Evolutionary conservation across 2,329 filamentous ascomycete species (phyloP).

Genomic region (Pseudocercospora crystallina): DNA sequence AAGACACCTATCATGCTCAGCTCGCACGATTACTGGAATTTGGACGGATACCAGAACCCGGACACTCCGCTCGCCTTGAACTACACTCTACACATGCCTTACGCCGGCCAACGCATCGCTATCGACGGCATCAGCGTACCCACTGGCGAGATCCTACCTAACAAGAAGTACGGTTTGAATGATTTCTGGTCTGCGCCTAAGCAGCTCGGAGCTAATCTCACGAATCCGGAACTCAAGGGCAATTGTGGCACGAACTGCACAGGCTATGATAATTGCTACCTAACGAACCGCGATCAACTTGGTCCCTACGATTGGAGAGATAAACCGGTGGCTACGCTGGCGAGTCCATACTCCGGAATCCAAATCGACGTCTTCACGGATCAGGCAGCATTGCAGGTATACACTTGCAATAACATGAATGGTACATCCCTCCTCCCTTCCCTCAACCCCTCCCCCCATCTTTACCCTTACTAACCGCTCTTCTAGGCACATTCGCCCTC

Average conservation of each 20-base stretch:
- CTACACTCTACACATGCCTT: conserved; percentile 70
- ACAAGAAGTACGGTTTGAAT: conserved; percentile 66
- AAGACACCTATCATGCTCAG: conserved; percentile 81
- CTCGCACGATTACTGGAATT: conserved; percentile 75
- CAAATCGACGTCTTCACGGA: conserved; percentile 77
- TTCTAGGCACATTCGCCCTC: conserved; percentile 57
- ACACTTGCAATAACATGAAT: conserved; percentile 76
- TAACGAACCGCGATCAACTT: conserved; percentile 60
- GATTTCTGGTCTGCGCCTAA: conserved; percentile 83
- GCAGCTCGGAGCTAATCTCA: conserved; percentile 70
- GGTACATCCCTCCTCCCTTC: conserved; percentile 52
- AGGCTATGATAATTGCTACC: conserved; percentile 78
- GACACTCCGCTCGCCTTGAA: conserved; percentile 65
- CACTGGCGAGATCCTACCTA: conserved; percentile 63
- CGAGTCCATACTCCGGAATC: conserved; percentile 77
- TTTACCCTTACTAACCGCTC: conserved; percentile 10
- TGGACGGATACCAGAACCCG: conserved; percentile 75
- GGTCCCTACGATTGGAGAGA: conserved; percentile 62
- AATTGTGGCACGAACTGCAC: conserved; percentile 81
- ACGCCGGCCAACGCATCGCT: conserved; percentile 66
- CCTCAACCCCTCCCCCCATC: background rate
- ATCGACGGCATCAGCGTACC: conserved; percentile 58
- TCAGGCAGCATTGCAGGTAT: conserved; percentile 86
- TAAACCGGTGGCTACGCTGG: conserved; percentile 63
- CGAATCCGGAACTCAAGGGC: conserved; percentile 60